Conservation (phyloP, 176 grass and related monocot genomes). For the Otatea glauca region DNA sequence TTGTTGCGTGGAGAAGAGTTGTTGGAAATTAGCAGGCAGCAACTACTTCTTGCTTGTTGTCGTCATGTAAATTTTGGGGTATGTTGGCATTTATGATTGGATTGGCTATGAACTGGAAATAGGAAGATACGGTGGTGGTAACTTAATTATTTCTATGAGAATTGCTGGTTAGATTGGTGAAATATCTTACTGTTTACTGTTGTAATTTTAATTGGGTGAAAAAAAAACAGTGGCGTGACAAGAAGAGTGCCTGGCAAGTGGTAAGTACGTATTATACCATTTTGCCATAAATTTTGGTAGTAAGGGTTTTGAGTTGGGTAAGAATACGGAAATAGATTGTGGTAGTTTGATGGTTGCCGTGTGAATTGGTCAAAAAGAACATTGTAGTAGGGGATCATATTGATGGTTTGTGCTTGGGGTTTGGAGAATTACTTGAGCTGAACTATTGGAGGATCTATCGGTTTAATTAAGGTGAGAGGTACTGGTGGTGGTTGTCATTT, state of each 20-base stretch:
- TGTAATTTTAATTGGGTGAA: not conserved
- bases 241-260: not conserved
- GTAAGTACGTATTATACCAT: not conserved
- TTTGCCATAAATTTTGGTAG: not conserved
- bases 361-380: not conserved
- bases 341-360: not conserved
- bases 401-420: conserved; percentile 23
- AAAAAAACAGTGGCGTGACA: not conserved
- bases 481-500: conserved; percentile 50
- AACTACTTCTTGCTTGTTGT: conserved; percentile 30
- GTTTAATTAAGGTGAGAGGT: conserved; percentile 46
- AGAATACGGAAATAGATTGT: not conserved
- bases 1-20: conserved; percentile 40
- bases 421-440: conserved; percentile 35
- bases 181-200: not conserved
- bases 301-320: not conserved
- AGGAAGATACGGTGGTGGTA: not conserved
- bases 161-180: not conserved
- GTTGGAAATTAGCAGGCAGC: conserved; percentile 25
- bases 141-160: not conserved
- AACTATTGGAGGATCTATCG: conserved; percentile 36
- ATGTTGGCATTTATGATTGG: conserved; percentile 14
- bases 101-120: not conserved
- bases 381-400: conserved; percentile 12
- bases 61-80: not conserved